Base-by-base conservation (phyloP, 2,329 filamentous ascomycete genomes). In the Ilyonectria mors-panacis region DNA sequence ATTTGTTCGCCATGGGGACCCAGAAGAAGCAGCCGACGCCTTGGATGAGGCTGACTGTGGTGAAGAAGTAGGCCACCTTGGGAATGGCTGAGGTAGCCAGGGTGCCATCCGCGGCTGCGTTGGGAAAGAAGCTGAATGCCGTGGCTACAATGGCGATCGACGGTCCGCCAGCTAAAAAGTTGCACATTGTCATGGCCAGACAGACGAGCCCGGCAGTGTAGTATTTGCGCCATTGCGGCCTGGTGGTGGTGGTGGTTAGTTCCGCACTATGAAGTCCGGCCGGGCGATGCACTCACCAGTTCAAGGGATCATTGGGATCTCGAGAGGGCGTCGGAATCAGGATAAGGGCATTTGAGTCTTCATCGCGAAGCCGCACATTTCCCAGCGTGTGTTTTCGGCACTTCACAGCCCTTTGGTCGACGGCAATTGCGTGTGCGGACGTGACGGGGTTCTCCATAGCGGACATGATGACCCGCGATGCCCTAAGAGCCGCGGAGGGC, bases 151-250 rank as follows among this genome's bases (percentile, higher is more conserved):
- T 84, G 60, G 85, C 85, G 33, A 88, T 83, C 3, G 83, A 83
- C 3, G 87, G 86, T 0, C 84, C 87, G n/a, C 86, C 87, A 0
- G 86, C 86, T 5, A 89, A 77, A 69, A 88, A 88, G 75, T 88
- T 89, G 77, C 83, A 86, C 76, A 88, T 82, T 67, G 87, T 80
- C 79, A 89, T 88, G 59, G 86, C 85, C 4, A 85, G 67, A 73
- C 85, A 88, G 37, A 88, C 81, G 15, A 87, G 77, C 54, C 78
- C 73, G 9, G 86, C 85, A 42, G 85, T 84, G 73, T 86, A 88
- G 67, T 82, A 81, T 57, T 86, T 85, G 69, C 84, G 85, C 70
- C 80, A 77, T 77, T 81, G 78, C 28, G 81, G 78, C 84, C 82
- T 84, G 37, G 9, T 54, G 39, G 59, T 54, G 39, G 59, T 35